Evolutionary conservation across 345 rosid species (phyloP), one percentile per base, ranked within the genome.

Genomic region (Physaria fendleri): DNA sequence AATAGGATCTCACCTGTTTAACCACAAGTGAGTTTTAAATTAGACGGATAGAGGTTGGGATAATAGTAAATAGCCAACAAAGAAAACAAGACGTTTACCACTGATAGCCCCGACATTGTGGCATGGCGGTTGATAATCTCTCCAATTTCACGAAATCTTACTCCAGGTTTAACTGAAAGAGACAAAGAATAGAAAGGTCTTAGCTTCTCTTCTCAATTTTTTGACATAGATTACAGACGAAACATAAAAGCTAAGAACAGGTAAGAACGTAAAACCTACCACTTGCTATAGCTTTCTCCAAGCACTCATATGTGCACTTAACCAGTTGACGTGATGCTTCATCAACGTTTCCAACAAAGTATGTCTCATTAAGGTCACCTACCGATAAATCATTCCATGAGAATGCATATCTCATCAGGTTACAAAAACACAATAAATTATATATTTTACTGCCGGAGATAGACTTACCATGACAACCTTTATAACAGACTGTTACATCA

Each of bases 321-420:
- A 93, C 94, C 53, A 93, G 75, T 56, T 78, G 93, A 41, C 65
- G 80, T 59, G 99, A 93, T 59, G 82, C 74, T 81, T 93, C 97
- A 65, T 89, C 99, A 57, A 82, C 91, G 62, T 86, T 89, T 32
- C 99, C 99, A 68, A 89, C 99, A 55, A 93, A 93, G 70, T 78
- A 93, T 45, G 99, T 93, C 71, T 93, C 99, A 27, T 89, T 93
- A 44, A 93, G 85, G 72, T 93, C 97, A 82, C 97, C 99, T 92
- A 75, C 44, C 59, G 25, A 57, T 13, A 39, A 23, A 30, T 21
- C 12, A 54, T 15, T 48, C 56, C 5, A 49, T 72, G 52, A 72
- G 63, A 17, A 5, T 24, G 3, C 16, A 20, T 16, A 32, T 50
- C 41, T 28, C 14, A 21, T 23, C 8, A 14, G 9, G 18, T 28